These are phyloP conservation scores for Naematelia encephala DNA, from an alignment of 768 basidiomycete genomes.

Conservation along the genomic window DNA sequence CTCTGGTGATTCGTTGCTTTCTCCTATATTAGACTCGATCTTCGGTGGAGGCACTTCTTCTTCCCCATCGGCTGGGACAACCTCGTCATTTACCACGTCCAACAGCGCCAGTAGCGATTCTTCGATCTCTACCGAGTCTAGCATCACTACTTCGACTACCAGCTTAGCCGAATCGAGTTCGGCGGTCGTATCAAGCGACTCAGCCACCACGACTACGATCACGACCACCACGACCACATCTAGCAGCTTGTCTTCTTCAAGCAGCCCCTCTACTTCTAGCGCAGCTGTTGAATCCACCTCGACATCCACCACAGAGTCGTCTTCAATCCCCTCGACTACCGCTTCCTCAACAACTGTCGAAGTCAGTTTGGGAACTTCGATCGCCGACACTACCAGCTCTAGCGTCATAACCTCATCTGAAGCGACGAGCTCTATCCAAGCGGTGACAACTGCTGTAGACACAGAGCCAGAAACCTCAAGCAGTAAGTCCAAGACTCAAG, in stretches of 20 bases:
- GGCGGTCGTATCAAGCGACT: not conserved
- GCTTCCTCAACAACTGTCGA: not conserved
- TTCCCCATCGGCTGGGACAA: not conserved
- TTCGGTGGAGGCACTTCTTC: not conserved
- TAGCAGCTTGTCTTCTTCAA: not conserved
- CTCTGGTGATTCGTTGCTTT: not conserved
- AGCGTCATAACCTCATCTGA: not conserved
- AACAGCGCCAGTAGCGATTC: not conserved
- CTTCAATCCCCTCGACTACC: not conserved
- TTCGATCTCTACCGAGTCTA: not conserved
- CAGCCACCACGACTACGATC: not conserved
- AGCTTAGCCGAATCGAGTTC: no score
- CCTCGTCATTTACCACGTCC: not conserved
- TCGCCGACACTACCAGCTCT: not conserved
- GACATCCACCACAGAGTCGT: not conserved
- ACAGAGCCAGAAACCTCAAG: no score
- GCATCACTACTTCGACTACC: not conserved
- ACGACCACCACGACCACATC: not conserved
- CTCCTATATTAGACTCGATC: not conserved
- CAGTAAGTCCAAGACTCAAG: not conserved
- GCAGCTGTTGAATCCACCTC: not conserved
- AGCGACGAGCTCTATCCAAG: slow-evolving; percentile 2
- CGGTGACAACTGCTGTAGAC: not conserved
- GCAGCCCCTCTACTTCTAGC: not conserved
- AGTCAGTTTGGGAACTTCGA: not conserved